Percentiles rank a stretch among this genome's conserved stretches.
Conservation (phyloP, 805 yeast genomes). For the Metschnikowia picachoensis region DNA sequence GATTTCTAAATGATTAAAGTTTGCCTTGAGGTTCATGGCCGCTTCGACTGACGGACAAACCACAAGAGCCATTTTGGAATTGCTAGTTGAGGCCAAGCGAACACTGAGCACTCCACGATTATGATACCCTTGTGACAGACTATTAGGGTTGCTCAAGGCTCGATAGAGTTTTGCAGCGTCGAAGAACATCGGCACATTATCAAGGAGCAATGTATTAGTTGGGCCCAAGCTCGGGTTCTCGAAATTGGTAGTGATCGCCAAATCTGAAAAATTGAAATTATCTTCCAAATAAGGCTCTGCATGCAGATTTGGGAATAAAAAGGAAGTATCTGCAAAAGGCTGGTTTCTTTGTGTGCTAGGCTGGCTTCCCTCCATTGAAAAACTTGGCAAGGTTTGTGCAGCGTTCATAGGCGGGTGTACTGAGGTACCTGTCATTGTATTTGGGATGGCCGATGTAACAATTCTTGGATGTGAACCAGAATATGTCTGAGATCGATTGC, state of each 20-base stretch:
- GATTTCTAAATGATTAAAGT: conserved; percentile 77
- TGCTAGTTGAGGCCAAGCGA: conserved; percentile 20
- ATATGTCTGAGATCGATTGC: conserved; percentile 40
- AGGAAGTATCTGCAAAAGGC: conserved; percentile 2
- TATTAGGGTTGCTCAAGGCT: conserved; percentile 29
- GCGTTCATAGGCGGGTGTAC: conserved; percentile 1
- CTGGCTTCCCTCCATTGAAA: background rate
- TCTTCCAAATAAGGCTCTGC: conserved; percentile 39
- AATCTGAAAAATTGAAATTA: conserved; percentile 54
- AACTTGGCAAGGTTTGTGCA: background rate
- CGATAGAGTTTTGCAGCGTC: conserved; percentile 41
- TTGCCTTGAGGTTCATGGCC: conserved; percentile 76
- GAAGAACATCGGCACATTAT: conserved; percentile 74
- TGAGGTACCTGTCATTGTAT: background rate
- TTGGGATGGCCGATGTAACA: conserved; percentile 2
- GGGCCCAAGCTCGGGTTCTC: conserved; percentile 71
- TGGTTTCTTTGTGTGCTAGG: background rate
- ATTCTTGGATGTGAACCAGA: conserved; percentile 27
- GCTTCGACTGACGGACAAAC: conserved; percentile 69
- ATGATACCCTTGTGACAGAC: conserved; percentile 45
- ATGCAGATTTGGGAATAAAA: background rate
- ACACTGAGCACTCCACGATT: conserved; percentile 66
- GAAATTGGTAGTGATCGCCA: conserved; percentile 65
- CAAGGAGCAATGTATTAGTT: conserved; percentile 70
- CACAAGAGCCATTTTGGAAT: conserved; percentile 43